Percentiles rank a stretch among this genome's conserved stretches.
Conservation (phyloP, 331 rosid species). For the Quercus lobata region DNA sequence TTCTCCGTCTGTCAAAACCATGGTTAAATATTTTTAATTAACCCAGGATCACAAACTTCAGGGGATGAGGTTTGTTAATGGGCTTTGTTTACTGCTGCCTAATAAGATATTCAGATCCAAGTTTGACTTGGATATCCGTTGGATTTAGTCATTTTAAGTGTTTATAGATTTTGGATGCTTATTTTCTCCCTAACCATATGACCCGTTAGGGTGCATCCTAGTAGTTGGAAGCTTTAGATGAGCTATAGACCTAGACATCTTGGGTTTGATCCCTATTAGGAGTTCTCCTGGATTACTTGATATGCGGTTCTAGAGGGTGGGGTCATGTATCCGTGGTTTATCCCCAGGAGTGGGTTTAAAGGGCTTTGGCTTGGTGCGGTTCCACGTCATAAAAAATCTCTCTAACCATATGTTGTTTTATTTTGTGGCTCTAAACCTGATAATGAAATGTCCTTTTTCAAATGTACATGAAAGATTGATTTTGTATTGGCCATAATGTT, state of each 20-base stretch:
- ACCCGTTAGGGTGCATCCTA: no score
- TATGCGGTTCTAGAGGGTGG: no score
- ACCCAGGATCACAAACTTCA: neutral
- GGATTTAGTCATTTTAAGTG: neutral
- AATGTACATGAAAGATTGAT: neutral
- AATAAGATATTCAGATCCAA: neutral
- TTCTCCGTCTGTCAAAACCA: neutral
- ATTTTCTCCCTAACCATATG: neutral
- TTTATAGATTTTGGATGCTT: neutral
- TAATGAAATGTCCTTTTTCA: neutral
- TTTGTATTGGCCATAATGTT: neutral
- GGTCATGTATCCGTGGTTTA: no score
- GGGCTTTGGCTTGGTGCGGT: no score
- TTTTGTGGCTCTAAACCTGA: neutral
- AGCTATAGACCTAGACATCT: no score
- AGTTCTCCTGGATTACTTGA: no score
- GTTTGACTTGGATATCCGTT: neutral
- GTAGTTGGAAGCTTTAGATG: no score
- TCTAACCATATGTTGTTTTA: neutral
- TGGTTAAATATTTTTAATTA: neutral
- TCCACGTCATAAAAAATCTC: neutral
- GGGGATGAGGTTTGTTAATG: neutral
- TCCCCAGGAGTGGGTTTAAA: no score
- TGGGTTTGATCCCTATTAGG: no score
- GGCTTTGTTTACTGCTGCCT: neutral